Base-by-base conservation (phyloP, 2,329 filamentous ascomycete genomes). In the Pezicula rhizophila region DNA sequence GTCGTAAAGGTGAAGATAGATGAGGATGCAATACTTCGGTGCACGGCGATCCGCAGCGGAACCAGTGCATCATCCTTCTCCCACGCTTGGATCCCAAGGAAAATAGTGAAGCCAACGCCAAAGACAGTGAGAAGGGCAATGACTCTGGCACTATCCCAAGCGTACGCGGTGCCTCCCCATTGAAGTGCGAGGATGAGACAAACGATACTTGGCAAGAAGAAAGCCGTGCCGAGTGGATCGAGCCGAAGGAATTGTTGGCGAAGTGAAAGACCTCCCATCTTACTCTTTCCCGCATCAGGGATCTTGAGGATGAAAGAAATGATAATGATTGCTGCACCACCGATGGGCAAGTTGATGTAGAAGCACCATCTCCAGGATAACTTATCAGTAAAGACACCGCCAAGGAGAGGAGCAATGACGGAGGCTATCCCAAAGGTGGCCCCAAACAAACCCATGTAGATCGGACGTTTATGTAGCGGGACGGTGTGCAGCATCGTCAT, bases 341-440 rank as follows among this genome's bases (percentile, higher is more conserved):
- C 67, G 37, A 70, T 60, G 0, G 68, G 69, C 2, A 72, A 57
- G 43, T 64, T 68, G 58, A 68, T 67, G 56, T 59, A 63, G 1
- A 70, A 57, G 6, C 69, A 58, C 50, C 68, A 52, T 55, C 58
- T 52, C 25, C 70, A 53, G 2, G 64, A 59, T 0, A 70, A 66
- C 0, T 62, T 60, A 41, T 64, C 43, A 8, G 54, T 61, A 34
- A 64, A 61, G 11, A 56, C 52, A 28, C 62, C 62, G 12, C 62
- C 62, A 14, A 64, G 39, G 8, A 64, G 41, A 8, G 62, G 62
- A 23, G 56, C 62, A 34, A 47, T 48, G 11, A 59, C 26, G 4
- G 53, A 44, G 10, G 50, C 45, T 12, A 52, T 25, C n/a, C 39
- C 47, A 52, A 26, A 56, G 12, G 12, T 8, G 4, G 46, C 54